Conservation (phyloP, 352 stramenopile species). For the Pythium aphanidermatum region DNA sequence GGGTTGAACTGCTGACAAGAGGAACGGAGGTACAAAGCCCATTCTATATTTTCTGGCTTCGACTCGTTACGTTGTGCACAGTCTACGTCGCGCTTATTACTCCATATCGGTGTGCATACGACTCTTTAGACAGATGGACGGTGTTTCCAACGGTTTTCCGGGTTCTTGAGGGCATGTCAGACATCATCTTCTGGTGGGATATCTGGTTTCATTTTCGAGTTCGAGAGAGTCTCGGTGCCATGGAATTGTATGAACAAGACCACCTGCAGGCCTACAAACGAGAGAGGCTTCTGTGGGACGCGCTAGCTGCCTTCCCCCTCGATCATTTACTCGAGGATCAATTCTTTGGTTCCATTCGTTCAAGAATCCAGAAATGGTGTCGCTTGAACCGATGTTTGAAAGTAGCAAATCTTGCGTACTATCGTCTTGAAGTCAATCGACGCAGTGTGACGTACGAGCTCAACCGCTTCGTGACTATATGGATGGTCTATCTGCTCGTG, state of each 20-base stretch:
- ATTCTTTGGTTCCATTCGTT: constrained; percentile 8
- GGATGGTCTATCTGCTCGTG: constrained; percentile 44
- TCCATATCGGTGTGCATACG: constrained; percentile 51
- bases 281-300: constrained; percentile 35
- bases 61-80: constrained; percentile 34
- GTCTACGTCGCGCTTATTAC: constrained; percentile 43
- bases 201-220: constrained; percentile 63
- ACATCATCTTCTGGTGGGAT: constrained; percentile 42
- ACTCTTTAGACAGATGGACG: constrained; percentile 39
- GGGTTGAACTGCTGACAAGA: constrained; percentile 14
- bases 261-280: constrained; percentile 48
- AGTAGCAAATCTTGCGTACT: constrained; percentile 44
- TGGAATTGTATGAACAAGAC: constrained; percentile 61
- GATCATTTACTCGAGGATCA: constrained; percentile 29
- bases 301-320: constrained; percentile 39
- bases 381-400: constrained; percentile 55
- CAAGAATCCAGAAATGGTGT: constrained; percentile 26
- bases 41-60: constrained; percentile 51
- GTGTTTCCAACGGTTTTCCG: constrained; percentile 28
- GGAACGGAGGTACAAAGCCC: constrained; percentile 50
- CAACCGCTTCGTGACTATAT: constrained; percentile 46
- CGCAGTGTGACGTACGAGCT: constrained; percentile 51
- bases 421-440: constrained; percentile 56
- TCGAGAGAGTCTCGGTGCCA: constrained; percentile 34
- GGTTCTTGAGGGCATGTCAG: constrained; percentile 29